A percentile compares a stretch with the other conserved stretches of the same genome.
Conservation (phyloP, 495 filamentous ascomycete genomes). For the Clohesyomyces aquaticus region DNA sequence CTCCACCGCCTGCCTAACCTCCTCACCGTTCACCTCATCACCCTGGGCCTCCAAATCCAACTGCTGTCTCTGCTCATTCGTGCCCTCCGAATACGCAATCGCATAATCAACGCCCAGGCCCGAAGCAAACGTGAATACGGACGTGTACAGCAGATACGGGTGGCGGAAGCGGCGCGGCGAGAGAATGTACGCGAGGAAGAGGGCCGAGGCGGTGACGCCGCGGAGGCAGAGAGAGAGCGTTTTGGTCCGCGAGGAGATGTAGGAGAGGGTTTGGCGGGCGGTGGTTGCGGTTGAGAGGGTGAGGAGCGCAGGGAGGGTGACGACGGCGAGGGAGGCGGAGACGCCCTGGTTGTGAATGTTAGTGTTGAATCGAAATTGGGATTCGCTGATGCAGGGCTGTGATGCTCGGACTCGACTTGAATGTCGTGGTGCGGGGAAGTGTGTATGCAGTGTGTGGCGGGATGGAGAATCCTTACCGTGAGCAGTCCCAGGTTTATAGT, state of each 20-base stretch:
- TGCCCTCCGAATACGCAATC: constrained; percentile 46
- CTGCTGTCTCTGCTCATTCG: constrained; percentile 21
- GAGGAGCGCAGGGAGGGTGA: constrained; percentile 76
- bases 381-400: constrained; percentile 14
- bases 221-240: constrained; percentile 63
- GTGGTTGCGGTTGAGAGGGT: constrained; percentile 71
- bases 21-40: constrained; percentile 73
- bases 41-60: constrained; percentile 36
- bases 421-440: no score
- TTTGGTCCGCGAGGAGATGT: constrained; percentile 61
- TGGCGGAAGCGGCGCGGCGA: constrained; percentile 73
- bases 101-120: constrained; percentile 31
- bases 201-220: constrained; percentile 61
- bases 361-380: constrained; percentile 4
- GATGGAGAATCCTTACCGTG: constrained; percentile 60
- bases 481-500: constrained; percentile 83
- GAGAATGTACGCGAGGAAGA: constrained; percentile 72
- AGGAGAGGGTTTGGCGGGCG: constrained; percentile 68
- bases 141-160: constrained; percentile 84
- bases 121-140: constrained; percentile 55
- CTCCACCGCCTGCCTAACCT: constrained; percentile 71
- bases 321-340: constrained; percentile 74
- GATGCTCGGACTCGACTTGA: no score
- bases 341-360: constrained; percentile 63
- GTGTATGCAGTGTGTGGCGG: no score